phyloP scores from a whole-genome alignment of 192 early-diverging fungal genomes.

The Coemansia biformis region DNA sequence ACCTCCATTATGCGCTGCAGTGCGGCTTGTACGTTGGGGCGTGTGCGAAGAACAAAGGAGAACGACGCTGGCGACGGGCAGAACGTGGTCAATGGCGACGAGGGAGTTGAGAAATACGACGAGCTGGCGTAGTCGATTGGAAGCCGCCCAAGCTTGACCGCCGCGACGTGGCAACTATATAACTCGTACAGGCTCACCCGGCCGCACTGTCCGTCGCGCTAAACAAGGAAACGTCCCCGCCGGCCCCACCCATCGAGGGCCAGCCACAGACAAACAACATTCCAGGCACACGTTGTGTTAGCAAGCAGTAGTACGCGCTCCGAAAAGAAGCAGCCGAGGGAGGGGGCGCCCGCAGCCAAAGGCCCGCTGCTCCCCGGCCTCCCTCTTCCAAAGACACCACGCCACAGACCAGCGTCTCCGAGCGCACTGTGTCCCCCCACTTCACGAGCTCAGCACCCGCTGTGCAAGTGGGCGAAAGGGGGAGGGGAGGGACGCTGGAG shows the following conservation, averaged over 20 bases:
- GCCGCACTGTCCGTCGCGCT: conserved; percentile 35
- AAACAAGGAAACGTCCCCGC: conserved; percentile 11
- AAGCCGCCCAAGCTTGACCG: conserved; percentile 19
- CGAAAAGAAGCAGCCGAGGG: too few relatives aligned
- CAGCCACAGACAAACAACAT: too few relatives aligned
- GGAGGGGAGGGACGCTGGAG: too few relatives aligned
- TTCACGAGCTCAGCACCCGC: too few relatives aligned
- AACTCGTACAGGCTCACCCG: conserved; percentile 23
- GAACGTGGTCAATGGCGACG: background rate
- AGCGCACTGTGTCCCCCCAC: too few relatives aligned
- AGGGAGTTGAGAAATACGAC: conserved; percentile 33
- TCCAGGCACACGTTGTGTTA: background rate
- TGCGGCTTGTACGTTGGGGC: conserved; percentile 16
- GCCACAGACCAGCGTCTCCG: too few relatives aligned
- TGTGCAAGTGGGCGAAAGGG: too few relatives aligned
- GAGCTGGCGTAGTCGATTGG: conserved; percentile 35
- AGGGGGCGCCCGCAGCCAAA: too few relatives aligned
- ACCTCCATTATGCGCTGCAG: conserved; percentile 34
- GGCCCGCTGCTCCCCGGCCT: too few relatives aligned
- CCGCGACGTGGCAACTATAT: conserved; percentile 46
- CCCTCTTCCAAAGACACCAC: too few relatives aligned
- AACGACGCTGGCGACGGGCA: conserved; percentile 26
- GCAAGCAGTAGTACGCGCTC: too few relatives aligned
- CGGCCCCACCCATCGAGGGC: too few relatives aligned
- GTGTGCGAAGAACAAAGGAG: conserved; percentile 38